These are phyloP conservation scores for Vaucheria bursata DNA, from an alignment of 352 stramenopile species.

Conservation along the genomic window DNA sequence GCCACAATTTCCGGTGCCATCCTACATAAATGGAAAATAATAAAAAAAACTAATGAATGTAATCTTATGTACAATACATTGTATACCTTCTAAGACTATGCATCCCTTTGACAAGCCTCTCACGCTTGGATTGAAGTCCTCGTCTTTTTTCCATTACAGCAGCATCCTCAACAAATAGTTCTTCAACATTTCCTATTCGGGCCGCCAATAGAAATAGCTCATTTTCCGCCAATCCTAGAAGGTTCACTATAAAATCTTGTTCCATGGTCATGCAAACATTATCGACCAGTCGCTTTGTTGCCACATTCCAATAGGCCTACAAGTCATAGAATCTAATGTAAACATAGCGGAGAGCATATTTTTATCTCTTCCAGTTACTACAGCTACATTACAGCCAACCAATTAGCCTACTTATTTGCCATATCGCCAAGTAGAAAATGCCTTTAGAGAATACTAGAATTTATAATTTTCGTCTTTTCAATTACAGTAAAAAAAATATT, in stretches of 20 bases:
- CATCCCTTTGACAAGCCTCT: constrained; percentile 33
- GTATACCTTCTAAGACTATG: constrained; percentile 23
- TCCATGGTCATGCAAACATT: constrained; percentile 54
- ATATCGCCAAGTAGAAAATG: no score
- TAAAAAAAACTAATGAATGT: no score
- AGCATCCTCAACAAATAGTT: constrained; percentile 41
- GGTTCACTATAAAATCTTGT: constrained; percentile 48
- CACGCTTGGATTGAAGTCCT: constrained; percentile 35
- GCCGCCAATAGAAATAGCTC: constrained; percentile 43
- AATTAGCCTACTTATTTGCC: no score
- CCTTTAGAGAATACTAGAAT: no score
- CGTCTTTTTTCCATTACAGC: constrained; percentile 38
- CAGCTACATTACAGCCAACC: no score
- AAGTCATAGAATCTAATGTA: no score
- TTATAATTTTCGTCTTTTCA: no score
- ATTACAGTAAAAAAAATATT: no score
- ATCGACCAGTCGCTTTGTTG: constrained; percentile 49
- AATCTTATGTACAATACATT: no score
- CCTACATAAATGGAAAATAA: no score
- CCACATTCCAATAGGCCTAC: constrained; percentile 52
- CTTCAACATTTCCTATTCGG: constrained; percentile 26
- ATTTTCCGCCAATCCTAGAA: constrained; percentile 33
- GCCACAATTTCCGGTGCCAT: constrained; percentile 42
- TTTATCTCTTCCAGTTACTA: no score
- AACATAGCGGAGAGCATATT: no score